A percentile compares a stretch with the other conserved stretches of the same genome.
Evolutionary conservation across 306 rosid genomes (phyloP).

Genomic region (Luffa acutangula): DNA sequence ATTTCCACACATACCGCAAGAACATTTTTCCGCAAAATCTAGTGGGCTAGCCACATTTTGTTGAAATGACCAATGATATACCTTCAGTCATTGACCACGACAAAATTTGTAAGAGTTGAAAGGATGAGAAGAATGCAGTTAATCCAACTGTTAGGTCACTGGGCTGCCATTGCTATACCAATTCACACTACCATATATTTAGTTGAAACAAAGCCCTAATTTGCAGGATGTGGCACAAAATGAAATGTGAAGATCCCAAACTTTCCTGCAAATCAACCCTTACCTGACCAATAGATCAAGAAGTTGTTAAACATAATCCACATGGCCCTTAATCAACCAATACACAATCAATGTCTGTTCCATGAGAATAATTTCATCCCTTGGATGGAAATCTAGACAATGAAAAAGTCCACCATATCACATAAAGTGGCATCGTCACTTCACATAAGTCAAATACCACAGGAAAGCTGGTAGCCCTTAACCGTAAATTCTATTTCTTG

Average conservation of each 20-base stretch:
- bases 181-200: conserved; percentile 1
- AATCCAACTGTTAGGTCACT: neutral
- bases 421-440: neutral
- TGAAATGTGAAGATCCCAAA: conserved; percentile 16
- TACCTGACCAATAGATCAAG: conserved; percentile 8
- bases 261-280: conserved; percentile 8
- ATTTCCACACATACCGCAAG: neutral
- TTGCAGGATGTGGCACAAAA: conserved; percentile 12
- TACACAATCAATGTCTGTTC: neutral
- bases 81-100: conserved; percentile 3
- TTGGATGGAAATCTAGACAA: neutral
- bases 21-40: neutral
- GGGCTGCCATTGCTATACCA: neutral
- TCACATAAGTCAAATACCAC: neutral
- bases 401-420: neutral
- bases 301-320: neutral
- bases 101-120: neutral
- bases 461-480: neutral
- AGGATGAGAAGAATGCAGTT: neutral
- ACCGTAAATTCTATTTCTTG: neutral
- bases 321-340: neutral
- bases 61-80: neutral
- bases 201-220: conserved; percentile 6
- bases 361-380: neutral
- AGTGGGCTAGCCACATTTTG: neutral